Evolutionary conservation across 1,139 yeast species (phyloP).

Genomic region (Trichomonascaceae sp.): DNA sequence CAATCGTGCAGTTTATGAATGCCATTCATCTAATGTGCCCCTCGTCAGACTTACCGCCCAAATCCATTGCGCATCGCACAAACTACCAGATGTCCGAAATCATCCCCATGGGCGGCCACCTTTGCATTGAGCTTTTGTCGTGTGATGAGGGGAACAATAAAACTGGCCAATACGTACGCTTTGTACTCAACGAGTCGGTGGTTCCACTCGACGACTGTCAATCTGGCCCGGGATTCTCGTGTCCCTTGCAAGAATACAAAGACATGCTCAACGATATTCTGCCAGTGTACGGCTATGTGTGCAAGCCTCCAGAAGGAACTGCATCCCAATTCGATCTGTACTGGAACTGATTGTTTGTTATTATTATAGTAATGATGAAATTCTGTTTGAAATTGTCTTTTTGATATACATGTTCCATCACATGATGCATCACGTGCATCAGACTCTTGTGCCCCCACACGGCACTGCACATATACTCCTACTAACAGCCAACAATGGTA

Average conservation of each 20-base stretch:
- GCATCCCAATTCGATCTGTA: no score
- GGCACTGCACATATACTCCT: no score
- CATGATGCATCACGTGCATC: no score
- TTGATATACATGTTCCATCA: no score
- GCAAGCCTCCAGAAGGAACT: slow-evolving; percentile 17
- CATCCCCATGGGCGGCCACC: slow-evolving; percentile 46
- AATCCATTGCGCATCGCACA: slow-evolving; percentile 28
- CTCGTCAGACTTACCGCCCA: slow-evolving; percentile 24
- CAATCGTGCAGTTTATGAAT: slow-evolving; percentile 35
- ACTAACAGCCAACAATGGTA: no score
- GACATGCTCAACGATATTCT: slow-evolving; percentile 9
- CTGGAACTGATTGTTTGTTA: no score
- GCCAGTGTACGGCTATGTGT: slow-evolving; percentile 11
- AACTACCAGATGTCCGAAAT: slow-evolving; percentile 35
- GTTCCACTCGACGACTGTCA: slow-evolving; percentile 40
- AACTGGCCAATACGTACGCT: slow-evolving; percentile 33
- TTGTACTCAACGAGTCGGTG: slow-evolving; percentile 47
- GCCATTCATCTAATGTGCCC: slow-evolving; percentile 37
- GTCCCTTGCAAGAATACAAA: slow-evolving; percentile 33
- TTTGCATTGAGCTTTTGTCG: slow-evolving; percentile 37
- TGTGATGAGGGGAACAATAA: slow-evolving; percentile 21
- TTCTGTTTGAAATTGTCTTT: no score
- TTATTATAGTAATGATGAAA: no score
- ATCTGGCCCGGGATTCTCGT: slow-evolving; percentile 50
- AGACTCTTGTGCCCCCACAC: no score